Conservation (phyloP, 768 basidiomycete species). For the Mrakia frigida region DNA sequence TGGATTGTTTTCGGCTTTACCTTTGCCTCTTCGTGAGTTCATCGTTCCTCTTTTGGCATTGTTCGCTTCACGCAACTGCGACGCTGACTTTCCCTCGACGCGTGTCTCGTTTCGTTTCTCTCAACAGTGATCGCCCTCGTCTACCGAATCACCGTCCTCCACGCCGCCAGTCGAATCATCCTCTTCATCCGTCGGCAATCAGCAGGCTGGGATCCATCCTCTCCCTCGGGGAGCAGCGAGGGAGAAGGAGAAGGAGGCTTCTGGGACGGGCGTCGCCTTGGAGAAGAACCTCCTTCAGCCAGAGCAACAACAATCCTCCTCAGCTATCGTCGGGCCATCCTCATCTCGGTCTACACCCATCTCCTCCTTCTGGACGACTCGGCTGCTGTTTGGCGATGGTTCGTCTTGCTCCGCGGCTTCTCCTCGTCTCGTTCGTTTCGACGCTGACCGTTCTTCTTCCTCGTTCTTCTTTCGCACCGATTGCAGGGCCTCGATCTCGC, state of each 20-base stretch:
- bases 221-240: neutral
- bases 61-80: too few species aligned
- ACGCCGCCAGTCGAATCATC: slow-evolving; percentile 73
- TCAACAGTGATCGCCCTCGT: slow-evolving; percentile 70
- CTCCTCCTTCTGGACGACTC: slow-evolving; percentile 49
- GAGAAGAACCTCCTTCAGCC: slow-evolving; percentile 44
- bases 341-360: slow-evolving; percentile 82
- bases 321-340: slow-evolving; percentile 77
- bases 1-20: slow-evolving; percentile 22
- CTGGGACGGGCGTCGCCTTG: slow-evolving; percentile 71
- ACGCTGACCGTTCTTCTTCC: neutral
- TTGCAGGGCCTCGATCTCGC: slow-evolving; percentile 18
- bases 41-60: neutral
- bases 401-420: neutral
- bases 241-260: slow-evolving; percentile 64
- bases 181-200: slow-evolving; percentile 69
- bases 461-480: neutral
- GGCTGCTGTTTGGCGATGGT: slow-evolving; percentile 2
- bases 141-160: slow-evolving; percentile 73
- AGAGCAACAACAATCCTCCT: slow-evolving; percentile 66
- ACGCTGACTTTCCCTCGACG: slow-evolving; percentile 52
- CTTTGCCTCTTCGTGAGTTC: neutral
- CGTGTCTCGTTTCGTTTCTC: slow-evolving; percentile 55
- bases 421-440: too few species aligned
- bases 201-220: slow-evolving; percentile 43